phyloP scores from a whole-genome alignment of 441 rosid species.

The Euphorbia corollata region DNA sequence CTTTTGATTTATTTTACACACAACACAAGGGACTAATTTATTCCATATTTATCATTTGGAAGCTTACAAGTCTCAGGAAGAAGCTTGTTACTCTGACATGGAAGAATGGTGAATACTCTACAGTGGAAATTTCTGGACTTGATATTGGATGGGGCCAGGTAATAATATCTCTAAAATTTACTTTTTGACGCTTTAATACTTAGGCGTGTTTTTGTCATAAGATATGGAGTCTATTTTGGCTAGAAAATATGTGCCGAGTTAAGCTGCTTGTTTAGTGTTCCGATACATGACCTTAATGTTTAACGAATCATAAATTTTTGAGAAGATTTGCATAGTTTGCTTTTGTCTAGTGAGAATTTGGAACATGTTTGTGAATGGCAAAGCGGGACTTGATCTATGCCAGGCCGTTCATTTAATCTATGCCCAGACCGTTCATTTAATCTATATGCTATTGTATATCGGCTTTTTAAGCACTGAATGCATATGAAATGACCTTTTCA shows the following conservation, averaged over 20 bases:
- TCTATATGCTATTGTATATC: too few relatives aligned
- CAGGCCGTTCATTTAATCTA: not conserved
- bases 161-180: slow-evolving; percentile 15
- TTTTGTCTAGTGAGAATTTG: not conserved
- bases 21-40: slow-evolving; percentile 7
- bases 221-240: not conserved
- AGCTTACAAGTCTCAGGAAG: slow-evolving; percentile 78
- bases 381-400: not conserved
- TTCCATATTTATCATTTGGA: slow-evolving; percentile 22
- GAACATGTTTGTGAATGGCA: not conserved
- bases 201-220: not conserved
- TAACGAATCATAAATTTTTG: not conserved
- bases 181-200: not conserved
- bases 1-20: not conserved
- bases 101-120: slow-evolving; percentile 44
- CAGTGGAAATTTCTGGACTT: slow-evolving; percentile 87
- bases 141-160: slow-evolving; percentile 99
- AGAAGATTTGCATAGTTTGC: not conserved
- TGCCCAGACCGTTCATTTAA: not conserved
- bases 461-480: not conserved
- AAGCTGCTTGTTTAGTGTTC: not conserved
- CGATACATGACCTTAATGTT: not conserved
- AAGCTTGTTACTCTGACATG: slow-evolving; percentile 54
- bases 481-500: not conserved
- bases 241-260: too few relatives aligned